phyloP scores from a whole-genome alignment of 225 moss, liverwort and hornwort species.

The Bryoerythrophyllum caledonicum region DNA sequence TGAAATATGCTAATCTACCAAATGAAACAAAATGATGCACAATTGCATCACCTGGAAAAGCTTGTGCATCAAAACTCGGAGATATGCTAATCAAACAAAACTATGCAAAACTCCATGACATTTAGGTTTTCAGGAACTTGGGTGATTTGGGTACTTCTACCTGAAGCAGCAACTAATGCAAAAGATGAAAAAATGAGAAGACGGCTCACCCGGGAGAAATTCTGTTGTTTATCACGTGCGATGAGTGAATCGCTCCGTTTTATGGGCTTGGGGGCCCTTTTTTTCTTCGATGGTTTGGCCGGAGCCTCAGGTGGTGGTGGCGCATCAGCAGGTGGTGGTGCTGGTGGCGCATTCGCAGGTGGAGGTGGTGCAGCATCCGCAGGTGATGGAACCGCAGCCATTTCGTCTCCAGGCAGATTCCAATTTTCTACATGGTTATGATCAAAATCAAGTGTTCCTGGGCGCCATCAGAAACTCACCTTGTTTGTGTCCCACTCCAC shows the following conservation, averaged over 20 bases:
- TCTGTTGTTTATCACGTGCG: slow-evolving; percentile 32
- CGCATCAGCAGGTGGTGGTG: neutral
- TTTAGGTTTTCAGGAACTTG: too few relatives aligned
- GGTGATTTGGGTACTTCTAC: too few relatives aligned
- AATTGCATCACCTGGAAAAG: too few relatives aligned
- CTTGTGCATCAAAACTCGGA: too few relatives aligned
- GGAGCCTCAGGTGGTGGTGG: neutral
- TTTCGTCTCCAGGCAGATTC: neutral
- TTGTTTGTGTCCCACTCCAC: neutral
- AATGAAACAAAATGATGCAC: too few relatives aligned
- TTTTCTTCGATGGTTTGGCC: neutral
- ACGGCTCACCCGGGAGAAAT: slow-evolving; percentile 29
- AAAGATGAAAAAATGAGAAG: neutral
- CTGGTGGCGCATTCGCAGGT: neutral
- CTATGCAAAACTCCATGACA: too few relatives aligned
- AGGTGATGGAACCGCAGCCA: slow-evolving; percentile 28
- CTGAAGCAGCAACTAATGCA: neutral
- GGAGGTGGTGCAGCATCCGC: neutral
- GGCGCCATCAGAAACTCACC: neutral
- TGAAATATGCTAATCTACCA: too few relatives aligned
- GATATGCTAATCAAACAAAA: too few relatives aligned
- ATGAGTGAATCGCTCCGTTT: slow-evolving; percentile 47
- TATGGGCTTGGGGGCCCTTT: slow-evolving; percentile 20
- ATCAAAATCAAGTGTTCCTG: neutral
- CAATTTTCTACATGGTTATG: neutral